Evolutionary conservation across 805 yeast genomes (phyloP), one percentile per base, ranked within the genome.

Genomic region (Candida odintsovae): DNA sequence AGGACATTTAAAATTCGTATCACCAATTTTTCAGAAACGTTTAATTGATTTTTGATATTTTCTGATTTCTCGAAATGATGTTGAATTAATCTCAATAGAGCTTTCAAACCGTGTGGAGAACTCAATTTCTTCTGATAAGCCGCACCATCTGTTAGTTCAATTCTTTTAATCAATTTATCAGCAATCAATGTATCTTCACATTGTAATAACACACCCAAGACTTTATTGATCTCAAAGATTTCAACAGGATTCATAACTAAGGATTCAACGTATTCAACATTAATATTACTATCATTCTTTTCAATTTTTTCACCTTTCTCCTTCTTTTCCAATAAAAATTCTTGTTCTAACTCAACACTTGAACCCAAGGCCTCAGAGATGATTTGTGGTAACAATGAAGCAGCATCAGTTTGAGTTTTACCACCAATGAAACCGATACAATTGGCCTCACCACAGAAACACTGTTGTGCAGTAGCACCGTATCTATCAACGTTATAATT

Each of bases 391-490:
- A 92, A 72, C 47, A 88, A 68, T 36, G 87, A 75, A 1, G 92
- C 92, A 28, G 92, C 86, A 55, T 90, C 96, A 2, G 98, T 90
- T 68, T 94, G 99, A 3, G 96, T 92, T 65, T 90, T 90, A 42
- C 99, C 99, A 53, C 98, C 99, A 71, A 92, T 79, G 54, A 85
- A 83, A 29, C 97, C 96, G 38, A 89, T 75, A 75, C 99, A 92
- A 65, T 89, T 90, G 25, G 85, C 73, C 53, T 90, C 95, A 3
- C 95, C 97, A 69, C 99, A 92, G 66, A 86, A 86, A 67, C 99
- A 92, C 28, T 86, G 85, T 68, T 94, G 98, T 13, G 95, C 89
- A 48, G 82, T 83, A 2, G 97, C 95, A 26, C 99, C 99, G 63
- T 90, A 92, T 52, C 98, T 73, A 66, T 92, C 99, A 29, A 94